phyloP scores from a whole-genome alignment of 129 eudicot species.

The Artemisia tridentata region DNA sequence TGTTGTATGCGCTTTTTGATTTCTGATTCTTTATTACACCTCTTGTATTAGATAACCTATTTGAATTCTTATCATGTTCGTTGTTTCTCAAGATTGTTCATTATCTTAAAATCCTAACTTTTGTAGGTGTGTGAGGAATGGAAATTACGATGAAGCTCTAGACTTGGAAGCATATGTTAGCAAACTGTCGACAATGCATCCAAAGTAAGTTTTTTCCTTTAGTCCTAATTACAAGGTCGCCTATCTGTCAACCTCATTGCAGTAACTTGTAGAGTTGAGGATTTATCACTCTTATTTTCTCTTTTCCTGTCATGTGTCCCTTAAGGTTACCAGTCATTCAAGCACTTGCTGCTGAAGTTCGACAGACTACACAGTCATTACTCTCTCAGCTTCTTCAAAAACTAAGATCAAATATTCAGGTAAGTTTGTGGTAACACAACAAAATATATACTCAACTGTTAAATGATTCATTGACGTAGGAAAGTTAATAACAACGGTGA shows the following conservation, averaged over 20 bases:
- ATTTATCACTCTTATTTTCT: constrained; percentile 5
- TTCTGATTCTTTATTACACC: background rate
- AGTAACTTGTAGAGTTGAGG: constrained; percentile 10
- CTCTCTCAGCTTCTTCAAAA: constrained; percentile 97
- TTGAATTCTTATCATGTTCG: background rate
- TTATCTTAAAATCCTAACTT: constrained; percentile 15
- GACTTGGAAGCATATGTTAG: no score
- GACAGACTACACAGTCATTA: constrained; percentile 86
- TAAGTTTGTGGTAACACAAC: constrained; percentile 21
- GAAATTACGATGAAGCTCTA: no score
- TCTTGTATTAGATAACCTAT: background rate
- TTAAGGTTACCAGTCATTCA: constrained; percentile 82
- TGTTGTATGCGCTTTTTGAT: background rate
- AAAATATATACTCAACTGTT: background rate
- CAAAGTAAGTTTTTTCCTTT: constrained; percentile 56
- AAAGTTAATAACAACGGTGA: constrained; percentile 13
- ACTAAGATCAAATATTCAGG: constrained; percentile 93
- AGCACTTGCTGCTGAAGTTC: constrained; percentile 81
- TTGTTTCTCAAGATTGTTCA: background rate
- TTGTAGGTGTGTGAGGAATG: constrained; percentile 38
- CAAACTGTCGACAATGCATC: constrained; percentile 51
- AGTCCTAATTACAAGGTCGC: constrained; percentile 6
- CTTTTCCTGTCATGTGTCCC: background rate
- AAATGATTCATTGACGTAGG: background rate
- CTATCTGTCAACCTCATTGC: constrained; percentile 10